Conservation (phyloP, 768 basidiomycete genomes). For the Lactarius akahatsu region DNA sequence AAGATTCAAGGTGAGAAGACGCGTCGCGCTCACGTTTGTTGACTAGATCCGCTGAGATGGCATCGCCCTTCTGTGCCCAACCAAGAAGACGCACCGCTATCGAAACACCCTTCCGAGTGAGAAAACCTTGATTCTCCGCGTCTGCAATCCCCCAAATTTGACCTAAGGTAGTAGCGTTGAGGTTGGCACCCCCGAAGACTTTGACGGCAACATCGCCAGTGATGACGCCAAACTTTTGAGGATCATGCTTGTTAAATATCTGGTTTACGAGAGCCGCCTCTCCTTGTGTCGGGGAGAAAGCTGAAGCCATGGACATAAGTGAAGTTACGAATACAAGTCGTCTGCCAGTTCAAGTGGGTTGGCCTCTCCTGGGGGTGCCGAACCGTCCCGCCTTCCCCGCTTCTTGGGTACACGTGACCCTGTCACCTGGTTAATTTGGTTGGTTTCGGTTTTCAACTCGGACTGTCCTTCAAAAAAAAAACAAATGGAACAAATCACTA, state of each 20-base stretch:
- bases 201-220: slow-evolving; percentile 90
- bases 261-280: slow-evolving; percentile 64
- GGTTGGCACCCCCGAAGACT: slow-evolving; percentile 80
- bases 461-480: slow-evolving; percentile 7
- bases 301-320: slow-evolving; percentile 38
- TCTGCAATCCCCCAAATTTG: slow-evolving; percentile 95
- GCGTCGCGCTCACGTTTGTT: slow-evolving; percentile 59
- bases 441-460: not conserved
- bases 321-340: not conserved
- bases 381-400: not conserved
- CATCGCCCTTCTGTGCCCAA: slow-evolving; percentile 86
- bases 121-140: slow-evolving; percentile 89
- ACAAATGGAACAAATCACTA: slow-evolving; percentile 69
- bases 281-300: slow-evolving; percentile 46
- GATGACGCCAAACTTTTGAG: slow-evolving; percentile 77
- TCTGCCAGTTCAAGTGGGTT: not conserved
- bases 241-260: slow-evolving; percentile 72
- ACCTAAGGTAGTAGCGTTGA: slow-evolving; percentile 74
- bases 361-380: slow-evolving; percentile 2
- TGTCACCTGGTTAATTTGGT: not conserved
- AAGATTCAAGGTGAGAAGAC: slow-evolving; percentile 14
- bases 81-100: slow-evolving; percentile 89
- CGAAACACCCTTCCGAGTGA: slow-evolving; percentile 85
- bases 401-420: not conserved
- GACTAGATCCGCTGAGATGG: slow-evolving; percentile 58